These are phyloP conservation scores for Suillus decipiens DNA, from an alignment of 768 basidiomycete genomes.

Conservation along the genomic window DNA sequence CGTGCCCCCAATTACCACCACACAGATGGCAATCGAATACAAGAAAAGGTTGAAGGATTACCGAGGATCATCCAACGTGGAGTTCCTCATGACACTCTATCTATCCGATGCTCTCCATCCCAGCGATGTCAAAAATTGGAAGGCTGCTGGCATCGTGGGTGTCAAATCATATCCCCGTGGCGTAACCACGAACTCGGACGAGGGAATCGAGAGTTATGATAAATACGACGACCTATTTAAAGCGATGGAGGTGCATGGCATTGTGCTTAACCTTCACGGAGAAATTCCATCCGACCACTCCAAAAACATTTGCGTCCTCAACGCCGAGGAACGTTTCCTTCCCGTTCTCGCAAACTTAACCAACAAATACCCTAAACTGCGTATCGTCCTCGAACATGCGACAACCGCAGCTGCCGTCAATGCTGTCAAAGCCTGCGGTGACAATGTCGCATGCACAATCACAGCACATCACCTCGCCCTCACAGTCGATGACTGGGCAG, in stretches of 20 bases:
- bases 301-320: constrained; percentile 89
- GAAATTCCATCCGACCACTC: constrained; percentile 85
- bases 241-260: constrained; percentile 89
- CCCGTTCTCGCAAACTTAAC: constrained; percentile 86
- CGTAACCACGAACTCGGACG: constrained; percentile 95
- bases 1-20: constrained; percentile 82
- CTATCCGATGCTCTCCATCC: constrained; percentile 88
- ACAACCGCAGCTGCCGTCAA: constrained; percentile 92
- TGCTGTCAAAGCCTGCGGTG: constrained; percentile 72
- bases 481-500: constrained; percentile 96
- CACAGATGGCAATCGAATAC: constrained; percentile 81
- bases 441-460: constrained; percentile 93
- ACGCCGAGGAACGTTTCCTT: constrained; percentile 89
- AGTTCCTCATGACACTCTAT: constrained; percentile 96
- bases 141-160: constrained; percentile 77
- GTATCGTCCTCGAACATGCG: constrained; percentile 97
- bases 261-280: constrained; percentile 97
- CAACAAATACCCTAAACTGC: constrained; percentile 78
- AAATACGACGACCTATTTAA: constrained; percentile 93
- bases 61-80: constrained; percentile 58
- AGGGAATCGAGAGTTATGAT: constrained; percentile 95
- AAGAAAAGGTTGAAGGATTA: constrained; percentile 71
- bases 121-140: constrained; percentile 87
- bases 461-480: constrained; percentile 95
- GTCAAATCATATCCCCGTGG: constrained; percentile 98